Evolutionary conservation across 2,329 filamentous ascomycete genomes (phyloP).

Genomic region (Aspergillus udagawae): DNA sequence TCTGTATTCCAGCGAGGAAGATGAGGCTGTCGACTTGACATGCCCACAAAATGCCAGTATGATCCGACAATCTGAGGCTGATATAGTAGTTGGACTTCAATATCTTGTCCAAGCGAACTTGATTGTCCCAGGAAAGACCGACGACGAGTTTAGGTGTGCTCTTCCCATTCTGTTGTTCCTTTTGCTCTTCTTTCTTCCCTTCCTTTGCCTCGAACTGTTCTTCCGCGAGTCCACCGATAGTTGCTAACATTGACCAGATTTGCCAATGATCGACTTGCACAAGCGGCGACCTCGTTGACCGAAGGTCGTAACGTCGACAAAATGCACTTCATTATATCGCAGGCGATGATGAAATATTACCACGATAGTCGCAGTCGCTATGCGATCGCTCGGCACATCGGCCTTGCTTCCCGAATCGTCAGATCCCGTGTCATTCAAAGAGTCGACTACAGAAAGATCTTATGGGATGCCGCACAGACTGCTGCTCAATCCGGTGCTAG

Average conservation of each 20-base stretch:
- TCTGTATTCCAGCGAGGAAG: constrained; percentile 51
- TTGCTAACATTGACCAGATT: constrained; percentile 51
- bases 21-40: constrained; percentile 32
- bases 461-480: constrained; percentile 73
- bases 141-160: constrained; percentile 67
- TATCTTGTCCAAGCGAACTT: constrained; percentile 75
- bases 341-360: constrained; percentile 71
- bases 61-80: constrained; percentile 59
- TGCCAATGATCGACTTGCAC: constrained; percentile 80
- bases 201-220: background rate
- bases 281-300: constrained; percentile 66
- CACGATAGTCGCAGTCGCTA: constrained; percentile 63
- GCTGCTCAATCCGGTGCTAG: constrained; percentile 79
- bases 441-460: constrained; percentile 65
- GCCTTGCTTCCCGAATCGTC: constrained; percentile 71
- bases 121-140: constrained; percentile 73
- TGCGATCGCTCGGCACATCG: constrained; percentile 75
- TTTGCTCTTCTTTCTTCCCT: constrained; percentile 3
- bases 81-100: constrained; percentile 71
- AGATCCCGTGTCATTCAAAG: constrained; percentile 59
- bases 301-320: constrained; percentile 64
- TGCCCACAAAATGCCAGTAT: constrained; percentile 42
- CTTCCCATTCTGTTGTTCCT: background rate
- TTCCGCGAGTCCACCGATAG: background rate
- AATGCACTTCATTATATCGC: constrained; percentile 89